Evolutionary conservation across 345 rosid genomes (phyloP).

Genomic region (Ceriops tagal): DNA sequence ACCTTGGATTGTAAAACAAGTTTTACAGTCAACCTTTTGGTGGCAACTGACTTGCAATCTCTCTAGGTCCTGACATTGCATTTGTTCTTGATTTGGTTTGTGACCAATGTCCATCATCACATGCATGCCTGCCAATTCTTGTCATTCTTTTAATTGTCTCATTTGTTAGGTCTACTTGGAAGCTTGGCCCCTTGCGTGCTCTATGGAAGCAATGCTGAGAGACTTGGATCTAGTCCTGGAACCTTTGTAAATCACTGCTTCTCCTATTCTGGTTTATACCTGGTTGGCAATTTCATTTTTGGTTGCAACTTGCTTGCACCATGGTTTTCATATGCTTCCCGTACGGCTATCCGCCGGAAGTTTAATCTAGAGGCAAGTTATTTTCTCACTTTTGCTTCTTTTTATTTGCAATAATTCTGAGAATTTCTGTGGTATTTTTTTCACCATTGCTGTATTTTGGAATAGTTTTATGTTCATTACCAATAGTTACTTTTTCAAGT

Average conservation of each 20-base stretch:
- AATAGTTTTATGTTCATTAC: not conserved
- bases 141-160: not conserved
- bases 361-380: conserved; percentile 85
- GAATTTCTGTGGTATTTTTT: not conserved
- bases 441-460: not conserved
- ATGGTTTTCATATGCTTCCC: conserved; percentile 70
- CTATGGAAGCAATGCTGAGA: conserved; percentile 85
- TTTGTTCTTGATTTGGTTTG: not conserved
- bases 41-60: not conserved
- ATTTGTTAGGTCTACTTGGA: conserved; percentile 67
- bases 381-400: conserved; percentile 2
- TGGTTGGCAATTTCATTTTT: conserved; percentile 57
- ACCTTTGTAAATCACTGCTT: conserved; percentile 79
- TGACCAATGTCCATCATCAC: not conserved
- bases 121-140: not conserved
- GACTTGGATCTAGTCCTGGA: conserved; percentile 72
- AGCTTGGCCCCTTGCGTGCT: conserved; percentile 81
- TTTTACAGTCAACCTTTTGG: not conserved
- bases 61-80: not conserved
- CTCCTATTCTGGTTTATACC: conserved; percentile 64
- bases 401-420: not conserved
- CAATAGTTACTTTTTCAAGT: no score
- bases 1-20: no score
- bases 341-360: conserved; percentile 69
- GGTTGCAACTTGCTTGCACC: conserved; percentile 89